phyloP scores from a whole-genome alignment of 306 rosid genomes.

The Cajanus cajan region DNA sequence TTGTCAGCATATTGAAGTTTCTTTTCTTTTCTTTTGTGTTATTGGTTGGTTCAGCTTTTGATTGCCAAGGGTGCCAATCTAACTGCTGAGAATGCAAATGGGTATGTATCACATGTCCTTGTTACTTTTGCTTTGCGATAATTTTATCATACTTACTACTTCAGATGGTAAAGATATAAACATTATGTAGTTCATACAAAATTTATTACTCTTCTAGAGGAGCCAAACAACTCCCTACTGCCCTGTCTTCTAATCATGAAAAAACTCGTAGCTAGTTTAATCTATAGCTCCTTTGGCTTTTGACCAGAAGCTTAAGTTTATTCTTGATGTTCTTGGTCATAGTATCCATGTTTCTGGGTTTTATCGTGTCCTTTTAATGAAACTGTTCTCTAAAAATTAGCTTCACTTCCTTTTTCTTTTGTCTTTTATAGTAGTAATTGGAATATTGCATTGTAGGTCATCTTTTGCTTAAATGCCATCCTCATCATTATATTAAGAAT shows the following conservation, averaged over 20 bases:
- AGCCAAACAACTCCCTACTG: slow-evolving; percentile 3
- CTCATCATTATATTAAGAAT: not conserved
- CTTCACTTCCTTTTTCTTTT: not conserved
- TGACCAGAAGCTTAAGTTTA: slow-evolving; percentile 1
- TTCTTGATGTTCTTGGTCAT: slow-evolving; percentile 2
- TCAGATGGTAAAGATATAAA: not conserved
- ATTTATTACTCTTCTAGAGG: not conserved
- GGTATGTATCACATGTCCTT: slow-evolving; percentile 51
- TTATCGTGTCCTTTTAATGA: not conserved
- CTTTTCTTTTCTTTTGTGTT: slow-evolving; percentile 11
- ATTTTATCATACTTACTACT: slow-evolving; percentile 4
- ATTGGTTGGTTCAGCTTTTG: slow-evolving; percentile 65
- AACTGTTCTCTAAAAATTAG: not conserved
- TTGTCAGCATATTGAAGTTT: slow-evolving; percentile 30
- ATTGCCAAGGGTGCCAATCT: slow-evolving; percentile 80
- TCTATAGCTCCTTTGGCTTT: not conserved
- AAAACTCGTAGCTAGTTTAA: not conserved
- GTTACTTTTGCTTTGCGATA: slow-evolving; percentile 19
- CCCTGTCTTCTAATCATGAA: not conserved
- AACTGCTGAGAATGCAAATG: slow-evolving; percentile 73
- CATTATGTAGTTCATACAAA: slow-evolving; percentile 1
- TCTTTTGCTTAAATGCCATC: not conserved
- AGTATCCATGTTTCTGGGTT: slow-evolving; percentile 2
- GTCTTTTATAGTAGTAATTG: not conserved
- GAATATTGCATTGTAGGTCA: not conserved